A percentile compares a stretch with the other conserved stretches of the same genome.
These are phyloP conservation scores for Crithidia thermophila DNA, from an alignment of 208 protist genomes.

Conservation along the genomic window DNA sequence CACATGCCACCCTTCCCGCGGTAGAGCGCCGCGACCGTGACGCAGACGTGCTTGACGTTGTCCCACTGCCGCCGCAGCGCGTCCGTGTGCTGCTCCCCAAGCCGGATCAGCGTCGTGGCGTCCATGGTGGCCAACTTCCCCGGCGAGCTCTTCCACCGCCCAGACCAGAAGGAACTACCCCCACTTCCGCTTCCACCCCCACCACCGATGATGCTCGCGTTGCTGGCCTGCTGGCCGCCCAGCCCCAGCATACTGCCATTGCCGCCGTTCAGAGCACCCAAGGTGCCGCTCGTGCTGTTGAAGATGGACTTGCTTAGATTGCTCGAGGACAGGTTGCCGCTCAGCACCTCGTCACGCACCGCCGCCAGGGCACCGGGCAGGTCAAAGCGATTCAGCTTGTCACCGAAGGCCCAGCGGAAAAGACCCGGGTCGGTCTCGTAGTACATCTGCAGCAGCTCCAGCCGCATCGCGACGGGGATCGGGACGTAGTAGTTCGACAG, in stretches of 20 bases:
- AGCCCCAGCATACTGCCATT: background rate
- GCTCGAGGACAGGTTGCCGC: background rate
- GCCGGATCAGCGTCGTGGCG: slow-evolving; percentile 19
- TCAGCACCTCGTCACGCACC: slow-evolving; percentile 20
- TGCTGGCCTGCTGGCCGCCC: background rate
- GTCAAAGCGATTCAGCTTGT: slow-evolving; percentile 60
- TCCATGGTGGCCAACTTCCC: slow-evolving; percentile 30
- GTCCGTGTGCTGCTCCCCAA: slow-evolving; percentile 23
- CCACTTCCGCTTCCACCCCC: background rate
- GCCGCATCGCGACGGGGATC: slow-evolving; percentile 62
- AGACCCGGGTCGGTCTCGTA: slow-evolving; percentile 73
- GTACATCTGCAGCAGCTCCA: slow-evolving; percentile 70
- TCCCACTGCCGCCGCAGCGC: slow-evolving; percentile 80
- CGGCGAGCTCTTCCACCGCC: slow-evolving; percentile 31
- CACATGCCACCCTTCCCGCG: slow-evolving; percentile 69
- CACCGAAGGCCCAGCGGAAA: slow-evolving; percentile 76
- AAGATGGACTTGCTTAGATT: background rate
- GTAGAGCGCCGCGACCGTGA: slow-evolving; percentile 68
- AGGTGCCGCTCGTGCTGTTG: background rate
- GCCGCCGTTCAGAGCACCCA: background rate
- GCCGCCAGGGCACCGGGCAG: slow-evolving; percentile 17
- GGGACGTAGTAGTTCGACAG: slow-evolving; percentile 75
- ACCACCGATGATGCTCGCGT: background rate
- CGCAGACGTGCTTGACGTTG: slow-evolving; percentile 81
- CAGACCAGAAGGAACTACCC: slow-evolving; percentile 26